Evolutionary conservation across 2,329 filamentous ascomycete species (phyloP), one percentile per base, ranked within the genome.

Genomic region (Rutstroemia sp.): DNA sequence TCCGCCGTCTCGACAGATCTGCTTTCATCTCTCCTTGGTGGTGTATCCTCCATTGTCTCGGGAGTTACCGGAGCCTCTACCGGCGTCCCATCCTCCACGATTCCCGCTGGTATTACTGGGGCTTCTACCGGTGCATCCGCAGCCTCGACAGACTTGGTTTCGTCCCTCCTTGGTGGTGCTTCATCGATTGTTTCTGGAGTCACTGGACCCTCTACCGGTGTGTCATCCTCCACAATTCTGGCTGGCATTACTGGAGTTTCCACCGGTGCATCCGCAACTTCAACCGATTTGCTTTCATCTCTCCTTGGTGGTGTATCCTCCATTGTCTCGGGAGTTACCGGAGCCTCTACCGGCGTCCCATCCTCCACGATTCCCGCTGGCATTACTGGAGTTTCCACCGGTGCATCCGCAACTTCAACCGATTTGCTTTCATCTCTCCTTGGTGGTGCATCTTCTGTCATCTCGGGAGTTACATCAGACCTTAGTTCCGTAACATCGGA

Each of bases 1-100:
- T 18, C 34, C 18, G n/a, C 49, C 9, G 47, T 16, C 37, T 42
- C 52, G 2, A 30, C 30, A 12, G 30, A 49, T 12, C n/a, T 54
- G 12, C 44, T 54, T 21, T 39, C 51, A 38, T 47, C 51, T 37
- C 30, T 53, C 34, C 14, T 53, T 18, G 51, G 51, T 38, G 51
- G 38, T 4, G 37, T 34, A 7, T 27, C 38, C 2, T 48, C 44
- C 14, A 14, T 48, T 5, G 16, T 52, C 18, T 49, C 52, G 34
- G 52, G 42, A 4, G 37, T 25, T 42, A 42, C 3, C n/a, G 39
- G 39, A 7, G 9, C 39, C 7, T n/a, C 39, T 42, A 42, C 39
- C 6, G 39, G 25, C 14, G 49, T 23, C 10, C 27, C 23, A 18
- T 37, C 38, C 19, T 52, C 25, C 4, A 25, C 39, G 7, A 42